Evolutionary conservation across 495 filamentous ascomycete species (phyloP).

Genomic region (Trichoderma parareesei): DNA sequence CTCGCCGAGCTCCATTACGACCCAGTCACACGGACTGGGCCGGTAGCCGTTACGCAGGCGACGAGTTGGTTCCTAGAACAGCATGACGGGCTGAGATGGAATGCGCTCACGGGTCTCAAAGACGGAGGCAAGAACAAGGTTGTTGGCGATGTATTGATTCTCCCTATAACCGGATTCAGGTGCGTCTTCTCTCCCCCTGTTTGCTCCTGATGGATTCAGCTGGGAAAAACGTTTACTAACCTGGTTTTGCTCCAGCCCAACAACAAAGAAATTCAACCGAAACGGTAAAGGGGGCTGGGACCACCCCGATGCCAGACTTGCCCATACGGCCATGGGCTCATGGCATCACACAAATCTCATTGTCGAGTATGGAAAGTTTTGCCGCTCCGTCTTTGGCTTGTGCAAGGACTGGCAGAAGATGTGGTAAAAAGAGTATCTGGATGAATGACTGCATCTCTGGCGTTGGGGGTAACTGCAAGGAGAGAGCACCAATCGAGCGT

Average conservation of each 20-base stretch:
- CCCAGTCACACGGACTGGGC: neutral
- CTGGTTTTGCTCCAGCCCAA: neutral
- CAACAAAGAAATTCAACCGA: neutral
- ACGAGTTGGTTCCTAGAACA: neutral
- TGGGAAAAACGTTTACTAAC: neutral
- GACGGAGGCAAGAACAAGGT: neutral
- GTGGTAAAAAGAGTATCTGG: neutral
- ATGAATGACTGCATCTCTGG: too few relatives aligned
- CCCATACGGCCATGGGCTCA: neutral
- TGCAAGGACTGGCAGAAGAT: slow-evolving; percentile 1
- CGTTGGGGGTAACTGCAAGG: too few relatives aligned
- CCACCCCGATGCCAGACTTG: neutral
- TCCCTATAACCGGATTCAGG: slow-evolving; percentile 2
- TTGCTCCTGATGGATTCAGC: neutral
- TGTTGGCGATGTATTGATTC: neutral
- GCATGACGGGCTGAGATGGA: neutral
- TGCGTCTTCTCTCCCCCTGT: neutral
- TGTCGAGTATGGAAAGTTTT: neutral
- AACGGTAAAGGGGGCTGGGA: neutral
- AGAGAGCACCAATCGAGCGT: too few relatives aligned
- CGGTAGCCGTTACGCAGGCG: neutral
- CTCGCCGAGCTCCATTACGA: neutral
- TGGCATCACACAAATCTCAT: slow-evolving; percentile 2
- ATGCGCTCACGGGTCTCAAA: neutral
- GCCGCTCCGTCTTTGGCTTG: neutral